phyloP scores from a whole-genome alignment of 1,284 basidiomycete genomes.

The Pseudozyma tsukubaensis region DNA sequence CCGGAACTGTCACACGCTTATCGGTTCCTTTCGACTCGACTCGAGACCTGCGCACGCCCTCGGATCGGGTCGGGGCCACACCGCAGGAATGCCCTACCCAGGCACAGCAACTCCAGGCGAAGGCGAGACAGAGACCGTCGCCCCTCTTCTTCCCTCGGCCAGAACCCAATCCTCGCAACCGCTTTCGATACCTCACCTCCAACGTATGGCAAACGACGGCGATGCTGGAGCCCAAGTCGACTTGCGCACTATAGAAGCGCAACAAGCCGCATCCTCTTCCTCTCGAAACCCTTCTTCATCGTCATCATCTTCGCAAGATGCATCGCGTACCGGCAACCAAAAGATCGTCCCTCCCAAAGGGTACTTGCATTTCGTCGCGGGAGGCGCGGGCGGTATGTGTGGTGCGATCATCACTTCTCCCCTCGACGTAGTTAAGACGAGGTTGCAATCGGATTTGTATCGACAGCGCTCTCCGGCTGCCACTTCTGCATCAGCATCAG shows the following conservation, averaged over 20 bases:
- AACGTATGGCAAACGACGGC: constrained; percentile 15
- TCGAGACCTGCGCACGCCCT: too few relatives aligned
- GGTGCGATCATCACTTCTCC: constrained; percentile 96
- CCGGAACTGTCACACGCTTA: too few relatives aligned
- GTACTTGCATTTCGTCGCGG: constrained; percentile 71
- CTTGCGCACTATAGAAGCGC: constrained; percentile 19
- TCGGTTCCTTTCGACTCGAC: too few relatives aligned
- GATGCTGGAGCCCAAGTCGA: constrained; percentile 50
- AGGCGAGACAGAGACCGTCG: constrained; percentile 47
- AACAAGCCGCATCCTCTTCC: constrained; percentile 30
- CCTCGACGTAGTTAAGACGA: constrained; percentile 97
- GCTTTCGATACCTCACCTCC: constrained; percentile 23
- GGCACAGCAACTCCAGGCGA: constrained; percentile 48
- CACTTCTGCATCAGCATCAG: background rate
- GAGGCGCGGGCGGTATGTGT: constrained; percentile 89
- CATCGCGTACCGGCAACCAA: constrained; percentile 2
- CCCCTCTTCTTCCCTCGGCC: constrained; percentile 44
- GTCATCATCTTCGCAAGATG: background rate
- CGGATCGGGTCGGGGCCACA: too few relatives aligned
- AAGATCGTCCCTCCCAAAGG: constrained; percentile 60
- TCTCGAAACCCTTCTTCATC: background rate
- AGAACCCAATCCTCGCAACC: constrained; percentile 5
- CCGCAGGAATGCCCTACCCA: constrained; percentile 45
- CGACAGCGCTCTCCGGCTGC: constrained; percentile 69
- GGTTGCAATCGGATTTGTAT: constrained; percentile 91